Percentiles rank a stretch among this genome's conserved stretches.
These are phyloP conservation scores for apple (Malus domestica) DNA, from an alignment of 306 rosid genomes.

Conservation along the genomic window DNA sequence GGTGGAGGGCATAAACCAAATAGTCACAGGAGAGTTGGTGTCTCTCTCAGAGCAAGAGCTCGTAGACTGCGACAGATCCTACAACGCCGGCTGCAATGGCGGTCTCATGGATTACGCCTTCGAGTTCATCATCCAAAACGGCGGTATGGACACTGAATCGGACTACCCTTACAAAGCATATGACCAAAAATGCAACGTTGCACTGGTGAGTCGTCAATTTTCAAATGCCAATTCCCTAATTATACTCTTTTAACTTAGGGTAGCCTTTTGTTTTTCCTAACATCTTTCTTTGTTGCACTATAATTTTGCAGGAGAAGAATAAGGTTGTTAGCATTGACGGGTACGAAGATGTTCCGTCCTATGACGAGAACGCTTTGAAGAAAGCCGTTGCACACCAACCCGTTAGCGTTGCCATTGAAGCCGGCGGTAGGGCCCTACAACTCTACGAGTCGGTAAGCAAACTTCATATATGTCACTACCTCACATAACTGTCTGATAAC, in stretches of 20 bases:
- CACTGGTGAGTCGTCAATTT: slow-evolving; percentile 30
- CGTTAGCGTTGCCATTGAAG: slow-evolving; percentile 57
- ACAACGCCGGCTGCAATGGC: slow-evolving; percentile 76
- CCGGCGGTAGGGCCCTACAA: slow-evolving; percentile 60
- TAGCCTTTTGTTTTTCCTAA: neutral
- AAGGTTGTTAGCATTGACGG: slow-evolving; percentile 74
- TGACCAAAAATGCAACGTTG: slow-evolving; percentile 47
- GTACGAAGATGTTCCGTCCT: slow-evolving; percentile 73
- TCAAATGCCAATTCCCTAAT: neutral
- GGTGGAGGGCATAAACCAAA: slow-evolving; percentile 79
- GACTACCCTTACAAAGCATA: slow-evolving; percentile 71
- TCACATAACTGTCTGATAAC: neutral
- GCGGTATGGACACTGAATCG: slow-evolving; percentile 78
- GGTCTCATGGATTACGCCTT: slow-evolving; percentile 92
- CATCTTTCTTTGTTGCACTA: neutral
- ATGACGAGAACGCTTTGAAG: slow-evolving; percentile 40
- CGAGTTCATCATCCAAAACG: slow-evolving; percentile 67
- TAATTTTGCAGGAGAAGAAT: slow-evolving; percentile 30
- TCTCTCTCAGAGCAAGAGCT: slow-evolving; percentile 90
- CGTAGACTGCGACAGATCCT: slow-evolving; percentile 63
- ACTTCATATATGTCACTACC: too few species aligned
- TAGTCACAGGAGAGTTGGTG: slow-evolving; percentile 59
- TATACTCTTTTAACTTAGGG: neutral
- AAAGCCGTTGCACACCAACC: slow-evolving; percentile 63
- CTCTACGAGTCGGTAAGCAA: slow-evolving; percentile 48